A percentile compares a stretch with the other conserved stretches of the same genome.
Conservation (phyloP, 2,329 filamentous ascomycete genomes). For the Aureobasidium sp. region DNA sequence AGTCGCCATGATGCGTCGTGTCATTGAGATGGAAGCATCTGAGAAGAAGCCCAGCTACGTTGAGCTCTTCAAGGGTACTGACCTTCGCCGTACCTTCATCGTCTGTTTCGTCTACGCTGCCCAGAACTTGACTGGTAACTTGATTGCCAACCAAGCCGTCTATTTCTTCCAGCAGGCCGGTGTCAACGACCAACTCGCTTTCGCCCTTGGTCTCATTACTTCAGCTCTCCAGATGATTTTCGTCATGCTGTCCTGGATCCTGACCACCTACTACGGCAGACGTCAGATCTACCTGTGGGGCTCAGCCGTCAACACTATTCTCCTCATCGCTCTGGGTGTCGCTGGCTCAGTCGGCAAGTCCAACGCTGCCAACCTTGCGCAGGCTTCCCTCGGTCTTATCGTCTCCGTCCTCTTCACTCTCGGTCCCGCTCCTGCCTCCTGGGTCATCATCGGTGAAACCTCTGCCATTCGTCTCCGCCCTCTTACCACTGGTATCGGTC, state of each 20-base stretch:
- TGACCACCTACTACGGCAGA: slow-evolving; percentile 57
- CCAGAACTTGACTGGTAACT: slow-evolving; percentile 56
- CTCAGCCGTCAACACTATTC: slow-evolving; percentile 44
- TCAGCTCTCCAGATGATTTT: slow-evolving; percentile 56
- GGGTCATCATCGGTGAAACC: slow-evolving; percentile 61
- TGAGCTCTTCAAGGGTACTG: slow-evolving; percentile 50
- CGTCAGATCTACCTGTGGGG: slow-evolving; percentile 60
- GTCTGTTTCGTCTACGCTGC: slow-evolving; percentile 52
- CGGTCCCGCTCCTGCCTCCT: slow-evolving; percentile 57
- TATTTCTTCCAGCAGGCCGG: slow-evolving; percentile 59
- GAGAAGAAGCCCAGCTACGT: slow-evolving; percentile 41
- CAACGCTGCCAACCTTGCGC: slow-evolving; percentile 40
- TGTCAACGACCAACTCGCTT: slow-evolving; percentile 47
- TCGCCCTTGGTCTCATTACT: slow-evolving; percentile 57
- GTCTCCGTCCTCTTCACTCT: slow-evolving; percentile 59
- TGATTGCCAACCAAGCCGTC: slow-evolving; percentile 56
- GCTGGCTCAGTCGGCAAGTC: slow-evolving; percentile 43
- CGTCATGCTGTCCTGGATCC: slow-evolving; percentile 60
- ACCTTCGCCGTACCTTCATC: slow-evolving; percentile 48
- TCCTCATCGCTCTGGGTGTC: slow-evolving; percentile 54
- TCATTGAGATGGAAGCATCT: slow-evolving; percentile 50
- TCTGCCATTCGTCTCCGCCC: slow-evolving; percentile 58
- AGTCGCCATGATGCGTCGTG: slow-evolving; percentile 54
- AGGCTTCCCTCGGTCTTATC: slow-evolving; percentile 57
- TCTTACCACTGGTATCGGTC: slow-evolving; percentile 59